These are phyloP conservation scores for Dendrothele bispora DNA, from an alignment of 768 basidiomycete species.

Conservation along the genomic window DNA sequence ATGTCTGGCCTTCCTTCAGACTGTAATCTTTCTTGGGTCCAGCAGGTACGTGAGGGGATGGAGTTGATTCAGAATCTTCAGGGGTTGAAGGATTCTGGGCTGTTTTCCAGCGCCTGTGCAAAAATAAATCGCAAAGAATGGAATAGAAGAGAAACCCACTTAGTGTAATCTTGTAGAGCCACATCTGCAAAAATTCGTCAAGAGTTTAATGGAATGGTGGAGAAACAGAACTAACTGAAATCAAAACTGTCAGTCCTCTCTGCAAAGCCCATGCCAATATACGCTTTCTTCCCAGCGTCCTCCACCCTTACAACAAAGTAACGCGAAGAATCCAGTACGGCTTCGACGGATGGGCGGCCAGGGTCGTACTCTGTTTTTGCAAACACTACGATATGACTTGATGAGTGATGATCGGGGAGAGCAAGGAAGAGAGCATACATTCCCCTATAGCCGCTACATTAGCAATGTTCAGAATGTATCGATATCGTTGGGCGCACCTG, in stretches of 20 bases:
- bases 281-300: conserved; percentile 83
- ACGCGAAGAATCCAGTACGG: conserved; percentile 92
- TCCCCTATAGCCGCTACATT: conserved; percentile 47
- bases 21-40: conserved; percentile 94
- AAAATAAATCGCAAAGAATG: conserved; percentile 5
- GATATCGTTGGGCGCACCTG: conserved; percentile 51
- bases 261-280: conserved; percentile 91
- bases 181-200: conserved; percentile 52
- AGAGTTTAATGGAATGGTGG: conserved; percentile 10
- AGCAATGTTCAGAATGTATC: conserved; percentile 2
- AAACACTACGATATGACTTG: conserved; percentile 66
- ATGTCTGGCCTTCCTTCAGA: conserved; percentile 92
- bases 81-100: conserved; percentile 53
- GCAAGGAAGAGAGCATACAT: conserved; percentile 45
- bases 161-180: conserved; percentile 83
- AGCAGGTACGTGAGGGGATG: conserved; percentile 68
- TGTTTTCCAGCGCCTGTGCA: conserved; percentile 60
- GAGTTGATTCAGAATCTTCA: conserved; percentile 36
- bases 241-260: conserved; percentile 90
- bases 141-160: conserved; percentile 40
- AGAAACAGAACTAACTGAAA: conserved; percentile 65
- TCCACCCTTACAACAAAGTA: conserved; percentile 95
- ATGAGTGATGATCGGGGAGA: conserved; percentile 14
- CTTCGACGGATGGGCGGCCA: conserved; percentile 81
- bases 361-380: conserved; percentile 84